Evolutionary conservation across 1,284 basidiomycete genomes (phyloP), one percentile per base, ranked within the genome.

Genomic region (Limonomyces culmigenus): DNA sequence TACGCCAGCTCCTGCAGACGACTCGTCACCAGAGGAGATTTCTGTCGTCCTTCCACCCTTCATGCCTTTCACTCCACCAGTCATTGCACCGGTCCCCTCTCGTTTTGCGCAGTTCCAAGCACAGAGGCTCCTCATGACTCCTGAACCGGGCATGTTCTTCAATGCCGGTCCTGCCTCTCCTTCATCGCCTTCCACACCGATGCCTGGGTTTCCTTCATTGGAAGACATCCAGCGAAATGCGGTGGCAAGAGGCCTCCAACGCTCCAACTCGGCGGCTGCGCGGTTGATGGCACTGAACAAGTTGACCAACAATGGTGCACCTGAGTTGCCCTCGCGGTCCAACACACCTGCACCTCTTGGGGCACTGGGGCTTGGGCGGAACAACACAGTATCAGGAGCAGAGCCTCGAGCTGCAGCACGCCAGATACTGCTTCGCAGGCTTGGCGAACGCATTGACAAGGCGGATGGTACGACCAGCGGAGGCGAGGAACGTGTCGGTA

Each of bases 301-400:
- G 48, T 58, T 85, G 35, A 80, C 73, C 1, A 72, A 74, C 16
- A 74, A 70, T 23, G 62, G 5, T 21, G 35, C 17, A 17, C 16
- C 23, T 5, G 4, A 15, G 27, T 14, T 16, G 16, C 19, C 46
- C 33, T 46, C 52, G 17, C 60, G 47, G n/a, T 53, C 63, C 4
- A 48, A 65, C 4, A 5, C 17, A 19, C 17, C 21, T 5, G 16
- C 46, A 32, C 46, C 52, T 16, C 53, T 63, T 5, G 48, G 65
- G n/a, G 65, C 68, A 2, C 43, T 53, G 6, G 56, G 69, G 11
- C 66, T 71, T 4, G 52, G 8, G 65, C 65, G 81, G 39, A 85
- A 76, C 48, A 84, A 85, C 47, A 86, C 81, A 11, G 71, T 84
- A 13, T 67, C 80, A 1, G 80, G 78, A 3, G 79, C 78, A 13